Evolutionary conservation across 768 basidiomycete genomes (phyloP), one percentile per base, ranked within the genome.

Genomic region (Pluteus cervinus): DNA sequence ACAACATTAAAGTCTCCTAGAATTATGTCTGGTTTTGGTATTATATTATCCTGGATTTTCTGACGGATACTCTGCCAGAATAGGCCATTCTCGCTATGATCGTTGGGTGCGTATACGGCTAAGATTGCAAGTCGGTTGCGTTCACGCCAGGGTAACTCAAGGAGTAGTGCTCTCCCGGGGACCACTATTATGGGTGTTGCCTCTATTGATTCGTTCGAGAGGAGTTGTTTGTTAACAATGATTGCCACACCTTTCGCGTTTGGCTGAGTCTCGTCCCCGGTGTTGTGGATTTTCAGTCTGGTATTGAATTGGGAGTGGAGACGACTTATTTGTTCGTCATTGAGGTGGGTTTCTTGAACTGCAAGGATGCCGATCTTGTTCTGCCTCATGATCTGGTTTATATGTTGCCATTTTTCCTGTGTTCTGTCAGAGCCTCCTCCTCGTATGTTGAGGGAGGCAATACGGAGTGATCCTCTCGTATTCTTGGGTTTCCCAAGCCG

Each of bases 1-100:
- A 62, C 58, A 1, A 71, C 20, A 42, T 75, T 73, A 26, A 63
- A 62, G 41, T 75, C 68, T 0, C 68, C 68, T 0, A 60, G 22
- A 31, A 74, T 40, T 0, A 66, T 10, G 22, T 69, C 57, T 4
- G 56, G 60, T 31, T 36, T 45, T 7, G 40, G 41, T 5, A 38
- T 37, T 2, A 34, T 15, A 20, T 34, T 34, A 36, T 28, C 31
- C 16, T 3, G 26, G 23, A 36, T 53, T 18, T 16, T 39, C 1
- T 34, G 16, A 9, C 43, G 10, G 5, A 57, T 38, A 3, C 45
- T 30, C 14, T 39, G 23, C 60, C 58, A 66, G 49, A 68, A 65
- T 0, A 33, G 8, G 2, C 36, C 37, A 17, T 67, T 61, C n/a
- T 56, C 49, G 0, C n/a, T 16, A 1, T 33, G 24, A 20, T 42